Conservation (phyloP, 371 early-diverging fungal species). For the Mucor racemosus region DNA sequence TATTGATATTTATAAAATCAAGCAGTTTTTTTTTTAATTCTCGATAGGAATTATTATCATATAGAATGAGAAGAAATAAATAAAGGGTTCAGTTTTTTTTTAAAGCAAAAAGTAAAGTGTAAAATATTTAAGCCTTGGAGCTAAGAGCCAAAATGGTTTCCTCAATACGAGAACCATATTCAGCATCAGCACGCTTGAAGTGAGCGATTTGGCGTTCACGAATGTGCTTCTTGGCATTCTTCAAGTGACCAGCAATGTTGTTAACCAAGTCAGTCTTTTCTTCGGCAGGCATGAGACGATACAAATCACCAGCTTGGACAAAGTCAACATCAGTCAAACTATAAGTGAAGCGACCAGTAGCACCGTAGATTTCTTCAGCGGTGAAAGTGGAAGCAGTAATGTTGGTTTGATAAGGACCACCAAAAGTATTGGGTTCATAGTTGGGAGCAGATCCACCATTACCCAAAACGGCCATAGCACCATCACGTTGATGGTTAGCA, state of each 20-base stretch:
- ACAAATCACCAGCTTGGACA: slow-evolving; percentile 74
- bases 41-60: not conserved
- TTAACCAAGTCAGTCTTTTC: slow-evolving; percentile 72
- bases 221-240: slow-evolving; percentile 72
- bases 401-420: slow-evolving; percentile 62
- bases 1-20: not conserved
- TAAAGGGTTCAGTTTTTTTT: not conserved
- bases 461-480: slow-evolving; percentile 54
- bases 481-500: slow-evolving; percentile 76
- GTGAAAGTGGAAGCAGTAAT: slow-evolving; percentile 48
- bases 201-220: slow-evolving; percentile 76
- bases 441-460: slow-evolving; percentile 75
- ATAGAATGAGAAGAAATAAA: not conserved
- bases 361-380: slow-evolving; percentile 49
- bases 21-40: not conserved
- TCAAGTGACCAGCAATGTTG: slow-evolving; percentile 76
- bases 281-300: slow-evolving; percentile 66
- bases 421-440: slow-evolving; percentile 79
- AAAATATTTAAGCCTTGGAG: slow-evolving; percentile 28
- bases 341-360: slow-evolving; percentile 66
- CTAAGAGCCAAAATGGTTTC: slow-evolving; percentile 27
- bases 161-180: slow-evolving; percentile 35
- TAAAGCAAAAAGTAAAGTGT: not conserved
- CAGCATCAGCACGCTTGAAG: slow-evolving; percentile 52
- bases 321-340: slow-evolving; percentile 72